These are phyloP conservation scores for Pseudogymnoascus sp. DNA, from an alignment of 2,329 filamentous ascomycete genomes.

Conservation along the genomic window DNA sequence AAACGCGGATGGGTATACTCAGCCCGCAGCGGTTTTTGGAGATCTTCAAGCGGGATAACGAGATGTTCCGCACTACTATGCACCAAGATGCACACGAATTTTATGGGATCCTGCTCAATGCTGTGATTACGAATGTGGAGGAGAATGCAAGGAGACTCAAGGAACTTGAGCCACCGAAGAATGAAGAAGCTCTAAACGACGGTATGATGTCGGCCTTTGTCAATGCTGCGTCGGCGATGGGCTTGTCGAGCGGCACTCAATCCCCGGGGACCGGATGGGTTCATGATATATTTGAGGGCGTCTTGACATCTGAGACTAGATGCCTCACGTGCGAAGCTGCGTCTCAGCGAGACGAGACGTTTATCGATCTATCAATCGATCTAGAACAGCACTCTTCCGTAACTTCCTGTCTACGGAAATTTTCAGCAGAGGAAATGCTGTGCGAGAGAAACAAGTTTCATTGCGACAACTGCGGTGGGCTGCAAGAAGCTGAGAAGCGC, in stretches of 20 bases:
- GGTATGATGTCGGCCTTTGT: conserved; percentile 41
- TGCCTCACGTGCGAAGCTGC: conserved; percentile 94
- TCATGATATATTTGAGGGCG: conserved; percentile 92
- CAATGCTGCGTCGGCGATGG: conserved; percentile 33
- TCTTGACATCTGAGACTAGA: conserved; percentile 89
- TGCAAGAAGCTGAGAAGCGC: conserved; percentile 96
- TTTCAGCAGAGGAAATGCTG: conserved; percentile 96
- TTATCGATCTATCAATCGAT: conserved; percentile 92
- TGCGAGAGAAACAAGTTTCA: conserved; percentile 99
- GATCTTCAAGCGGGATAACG: conserved; percentile 86
- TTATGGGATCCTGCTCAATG: conserved; percentile 87
- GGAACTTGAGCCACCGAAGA: conserved; percentile 37
- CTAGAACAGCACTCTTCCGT: conserved; percentile 92
- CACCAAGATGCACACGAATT: conserved; percentile 99
- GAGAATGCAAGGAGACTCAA: conserved; percentile 64
- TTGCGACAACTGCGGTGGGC: conserved; percentile 90
- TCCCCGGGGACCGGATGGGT: conserved; percentile 76
- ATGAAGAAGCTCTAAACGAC: conserved; percentile 34
- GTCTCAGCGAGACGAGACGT: conserved; percentile 91
- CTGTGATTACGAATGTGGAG: conserved; percentile 91
- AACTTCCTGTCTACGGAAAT: conserved; percentile 88
- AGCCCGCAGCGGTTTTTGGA: conserved; percentile 91
- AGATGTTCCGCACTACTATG: conserved; percentile 95
- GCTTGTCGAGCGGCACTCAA: conserved; percentile 32
- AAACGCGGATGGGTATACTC: conserved; percentile 77